These are phyloP conservation scores for Solioccasus polychromus DNA, from an alignment of 768 basidiomycete genomes.

Conservation along the genomic window DNA sequence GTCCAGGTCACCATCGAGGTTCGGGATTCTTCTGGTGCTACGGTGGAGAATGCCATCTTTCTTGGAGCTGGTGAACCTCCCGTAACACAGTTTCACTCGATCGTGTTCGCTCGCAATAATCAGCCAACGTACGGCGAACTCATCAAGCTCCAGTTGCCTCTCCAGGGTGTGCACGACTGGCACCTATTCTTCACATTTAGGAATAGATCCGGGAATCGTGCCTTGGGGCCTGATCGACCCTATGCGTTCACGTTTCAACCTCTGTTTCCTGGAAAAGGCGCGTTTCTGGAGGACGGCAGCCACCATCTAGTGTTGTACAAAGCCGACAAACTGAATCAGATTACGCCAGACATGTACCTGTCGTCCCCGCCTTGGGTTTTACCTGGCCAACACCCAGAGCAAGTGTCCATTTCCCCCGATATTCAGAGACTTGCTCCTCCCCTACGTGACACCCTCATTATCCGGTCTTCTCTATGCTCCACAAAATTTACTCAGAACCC, in stretches of 20 bases:
- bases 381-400: constrained; percentile 58
- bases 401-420: constrained; percentile 53
- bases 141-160: constrained; percentile 79
- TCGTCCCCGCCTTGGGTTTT: constrained; percentile 59
- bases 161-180: constrained; percentile 67
- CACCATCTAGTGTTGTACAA: constrained; percentile 83
- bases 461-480: constrained; percentile 90
- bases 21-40: constrained; percentile 63
- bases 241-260: constrained; percentile 95
- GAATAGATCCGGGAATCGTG: constrained; percentile 58
- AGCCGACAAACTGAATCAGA: constrained; percentile 64
- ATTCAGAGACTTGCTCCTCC: constrained; percentile 65
- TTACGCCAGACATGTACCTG: constrained; percentile 72
- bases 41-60: constrained; percentile 70
- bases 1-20: constrained; percentile 93
- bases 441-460: constrained; percentile 70
- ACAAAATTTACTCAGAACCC: constrained; percentile 90
- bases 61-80: constrained; percentile 84
- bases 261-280: constrained; percentile 68
- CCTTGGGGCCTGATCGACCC: constrained; percentile 57
- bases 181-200: constrained; percentile 95
- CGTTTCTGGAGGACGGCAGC: constrained; percentile 87
- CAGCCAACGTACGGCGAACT: constrained; percentile 93
- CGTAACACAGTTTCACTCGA: constrained; percentile 80
- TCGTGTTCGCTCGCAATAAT: constrained; percentile 85